Percentiles rank a stretch among this genome's conserved stretches.
These are phyloP conservation scores for Marasmius oreades DNA, from an alignment of 1,284 basidiomycete species.

Conservation along the genomic window DNA sequence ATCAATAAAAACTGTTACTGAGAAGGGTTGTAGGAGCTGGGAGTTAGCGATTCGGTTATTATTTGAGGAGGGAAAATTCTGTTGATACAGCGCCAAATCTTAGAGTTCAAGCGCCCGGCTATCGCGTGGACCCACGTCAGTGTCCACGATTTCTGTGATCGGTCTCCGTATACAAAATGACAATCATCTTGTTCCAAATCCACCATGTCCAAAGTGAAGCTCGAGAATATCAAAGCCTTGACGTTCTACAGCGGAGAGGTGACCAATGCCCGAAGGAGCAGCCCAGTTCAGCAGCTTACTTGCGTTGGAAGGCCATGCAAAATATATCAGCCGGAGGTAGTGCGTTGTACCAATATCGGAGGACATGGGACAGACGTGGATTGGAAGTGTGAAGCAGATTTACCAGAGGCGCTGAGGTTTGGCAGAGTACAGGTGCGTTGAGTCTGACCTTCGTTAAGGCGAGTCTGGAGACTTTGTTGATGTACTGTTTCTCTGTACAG, in stretches of 20 bases:
- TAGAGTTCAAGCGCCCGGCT: too few species aligned
- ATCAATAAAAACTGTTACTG: too few species aligned
- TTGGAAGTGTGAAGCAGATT: conserved; percentile 92
- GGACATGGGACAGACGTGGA: conserved; percentile 74
- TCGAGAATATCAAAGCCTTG: conserved; percentile 68
- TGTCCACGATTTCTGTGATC: too few species aligned
- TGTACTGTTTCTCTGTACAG: conserved; percentile 15
- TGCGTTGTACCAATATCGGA: conserved; percentile 80
- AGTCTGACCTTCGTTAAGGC: background rate
- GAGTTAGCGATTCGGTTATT: too few species aligned
- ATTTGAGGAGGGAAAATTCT: too few species aligned
- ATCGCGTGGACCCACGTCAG: background rate
- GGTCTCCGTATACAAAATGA: too few species aligned
- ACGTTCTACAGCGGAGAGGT: conserved; percentile 73
- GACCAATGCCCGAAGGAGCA: conserved; percentile 66
- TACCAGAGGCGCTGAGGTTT: conserved; percentile 77
- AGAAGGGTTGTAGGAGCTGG: too few species aligned
- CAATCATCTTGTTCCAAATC: too few species aligned
- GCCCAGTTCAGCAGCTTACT: conserved; percentile 71
- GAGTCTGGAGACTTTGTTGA: background rate
- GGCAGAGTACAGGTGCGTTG: conserved; percentile 64
- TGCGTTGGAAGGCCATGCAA: conserved; percentile 81
- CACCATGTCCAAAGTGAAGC: conserved; percentile 63
- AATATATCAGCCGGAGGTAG: conserved; percentile 78
- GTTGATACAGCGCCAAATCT: too few species aligned